These are phyloP conservation scores for Shiraia sp. DNA, from an alignment of 2,329 filamentous ascomycete species.

Conservation along the genomic window DNA sequence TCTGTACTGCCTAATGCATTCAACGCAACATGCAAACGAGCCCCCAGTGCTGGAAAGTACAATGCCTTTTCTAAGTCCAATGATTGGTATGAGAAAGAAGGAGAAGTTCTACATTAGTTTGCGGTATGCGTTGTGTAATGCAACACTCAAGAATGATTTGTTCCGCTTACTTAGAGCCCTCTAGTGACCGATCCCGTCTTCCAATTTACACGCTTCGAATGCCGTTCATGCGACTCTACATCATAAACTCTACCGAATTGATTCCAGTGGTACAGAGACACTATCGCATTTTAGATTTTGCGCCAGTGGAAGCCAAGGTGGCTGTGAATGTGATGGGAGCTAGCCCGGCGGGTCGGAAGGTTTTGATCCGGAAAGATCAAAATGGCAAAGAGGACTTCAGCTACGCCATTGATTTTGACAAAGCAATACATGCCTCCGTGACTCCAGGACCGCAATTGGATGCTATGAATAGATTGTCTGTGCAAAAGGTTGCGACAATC, in stretches of 20 bases:
- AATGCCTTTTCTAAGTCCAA: conserved; percentile 19
- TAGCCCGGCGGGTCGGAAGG: conserved; percentile 32
- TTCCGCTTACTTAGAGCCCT: background rate
- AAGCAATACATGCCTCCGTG: conserved; percentile 36
- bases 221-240: conserved; percentile 45
- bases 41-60: conserved; percentile 9
- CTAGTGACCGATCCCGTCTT: conserved; percentile 12
- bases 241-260: conserved; percentile 43
- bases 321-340: conserved; percentile 37
- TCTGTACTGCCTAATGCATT: conserved; percentile 10
- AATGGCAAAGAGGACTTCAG: conserved; percentile 39
- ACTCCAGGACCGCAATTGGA: conserved; percentile 38
- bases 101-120: conserved; percentile 9
- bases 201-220: conserved; percentile 49
- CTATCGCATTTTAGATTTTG: conserved; percentile 42
- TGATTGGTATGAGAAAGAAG: conserved; percentile 17
- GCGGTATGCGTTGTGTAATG: no score
- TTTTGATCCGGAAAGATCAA: conserved; percentile 34
- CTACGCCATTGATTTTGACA: conserved; percentile 32
- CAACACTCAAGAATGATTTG: no score
- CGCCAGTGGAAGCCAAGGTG: conserved; percentile 42
- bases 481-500: conserved; percentile 22
- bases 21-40: conserved; percentile 16
- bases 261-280: conserved; percentile 39
- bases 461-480: conserved; percentile 42